Conservation (phyloP, 306 rosid species). For the Medicago ruthenica region DNA sequence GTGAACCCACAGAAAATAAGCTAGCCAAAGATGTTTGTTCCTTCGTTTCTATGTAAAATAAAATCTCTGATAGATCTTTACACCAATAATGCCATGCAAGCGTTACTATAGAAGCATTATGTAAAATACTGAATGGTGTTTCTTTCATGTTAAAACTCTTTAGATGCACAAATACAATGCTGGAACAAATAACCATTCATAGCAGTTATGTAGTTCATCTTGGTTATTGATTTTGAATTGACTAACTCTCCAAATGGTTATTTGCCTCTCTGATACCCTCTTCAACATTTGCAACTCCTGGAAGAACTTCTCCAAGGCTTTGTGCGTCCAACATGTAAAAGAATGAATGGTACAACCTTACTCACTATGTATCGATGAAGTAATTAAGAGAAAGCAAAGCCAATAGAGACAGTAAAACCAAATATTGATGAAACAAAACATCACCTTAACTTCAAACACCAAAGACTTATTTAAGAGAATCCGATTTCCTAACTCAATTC, state of each 20-base stretch:
- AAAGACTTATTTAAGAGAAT: constrained; percentile 64
- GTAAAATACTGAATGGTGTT: too few relatives aligned
- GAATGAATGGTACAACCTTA: constrained; percentile 59
- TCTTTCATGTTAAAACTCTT: constrained; percentile 15
- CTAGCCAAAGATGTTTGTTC: too few relatives aligned
- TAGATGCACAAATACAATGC: constrained; percentile 30
- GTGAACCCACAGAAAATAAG: too few relatives aligned
- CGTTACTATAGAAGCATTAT: too few relatives aligned
- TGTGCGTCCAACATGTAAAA: constrained; percentile 65
- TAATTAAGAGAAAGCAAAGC: constrained; percentile 41
- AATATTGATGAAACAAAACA: constrained; percentile 26
- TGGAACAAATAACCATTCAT: constrained; percentile 6
- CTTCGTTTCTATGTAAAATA: too few relatives aligned
- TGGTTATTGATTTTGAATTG: too few relatives aligned
- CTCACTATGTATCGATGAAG: constrained; percentile 52
- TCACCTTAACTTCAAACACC: constrained; percentile 74
- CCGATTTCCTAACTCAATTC: constrained; percentile 61
- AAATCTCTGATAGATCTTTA: too few relatives aligned
- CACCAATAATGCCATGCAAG: too few relatives aligned
- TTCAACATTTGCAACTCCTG: constrained; percentile 64
- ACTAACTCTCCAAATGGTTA: too few relatives aligned
- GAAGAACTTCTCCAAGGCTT: constrained; percentile 61
- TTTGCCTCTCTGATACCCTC: too few relatives aligned
- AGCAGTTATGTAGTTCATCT: constrained; percentile 3
- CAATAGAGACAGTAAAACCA: constrained; percentile 27